Evolutionary conservation across 768 basidiomycete genomes (phyloP).

Genomic region (Suillus variegatus): DNA sequence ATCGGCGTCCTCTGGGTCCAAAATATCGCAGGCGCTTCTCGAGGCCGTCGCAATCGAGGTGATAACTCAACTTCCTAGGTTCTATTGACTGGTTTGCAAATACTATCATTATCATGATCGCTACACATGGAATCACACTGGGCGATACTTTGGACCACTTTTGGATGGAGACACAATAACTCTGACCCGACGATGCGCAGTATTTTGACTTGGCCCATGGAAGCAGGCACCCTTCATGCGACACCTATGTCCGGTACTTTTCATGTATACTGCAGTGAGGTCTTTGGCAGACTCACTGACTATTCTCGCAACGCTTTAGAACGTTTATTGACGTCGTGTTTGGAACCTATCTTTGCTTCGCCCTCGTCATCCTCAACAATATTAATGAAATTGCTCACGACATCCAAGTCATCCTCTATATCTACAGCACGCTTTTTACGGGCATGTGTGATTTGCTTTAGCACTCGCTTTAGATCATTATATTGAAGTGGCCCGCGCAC

Average conservation of each 20-base stretch:
- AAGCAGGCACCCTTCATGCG: slow-evolving; percentile 28
- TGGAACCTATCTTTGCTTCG: too few species aligned
- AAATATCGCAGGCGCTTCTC: not conserved
- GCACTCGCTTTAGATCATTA: slow-evolving; percentile 17
- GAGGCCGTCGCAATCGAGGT: not conserved
- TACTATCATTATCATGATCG: not conserved
- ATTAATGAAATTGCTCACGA: slow-evolving; percentile 51
- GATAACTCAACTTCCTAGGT: not conserved
- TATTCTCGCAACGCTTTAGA: slow-evolving; percentile 36
- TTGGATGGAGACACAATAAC: slow-evolving; percentile 10
- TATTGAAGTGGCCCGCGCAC: not conserved
- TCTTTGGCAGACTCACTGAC: slow-evolving; percentile 41
- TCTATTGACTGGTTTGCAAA: not conserved
- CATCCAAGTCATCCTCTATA: slow-evolving; percentile 33
- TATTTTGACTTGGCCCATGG: slow-evolving; percentile 43
- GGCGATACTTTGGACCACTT: not conserved
- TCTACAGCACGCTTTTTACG: slow-evolving; percentile 16
- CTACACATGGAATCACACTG: not conserved
- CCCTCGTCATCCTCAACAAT: slow-evolving; percentile 27
- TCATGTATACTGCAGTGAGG: slow-evolving; percentile 35
- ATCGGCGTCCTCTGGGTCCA: not conserved
- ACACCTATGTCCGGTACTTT: slow-evolving; percentile 41
- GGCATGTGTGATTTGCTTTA: too few species aligned
- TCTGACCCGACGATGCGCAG: slow-evolving; percentile 39
- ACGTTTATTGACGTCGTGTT: slow-evolving; percentile 34